Evolutionary conservation across 345 rosid genomes (phyloP), one percentile per base, ranked within the genome.

Genomic region (Hibiscus mutabilis): DNA sequence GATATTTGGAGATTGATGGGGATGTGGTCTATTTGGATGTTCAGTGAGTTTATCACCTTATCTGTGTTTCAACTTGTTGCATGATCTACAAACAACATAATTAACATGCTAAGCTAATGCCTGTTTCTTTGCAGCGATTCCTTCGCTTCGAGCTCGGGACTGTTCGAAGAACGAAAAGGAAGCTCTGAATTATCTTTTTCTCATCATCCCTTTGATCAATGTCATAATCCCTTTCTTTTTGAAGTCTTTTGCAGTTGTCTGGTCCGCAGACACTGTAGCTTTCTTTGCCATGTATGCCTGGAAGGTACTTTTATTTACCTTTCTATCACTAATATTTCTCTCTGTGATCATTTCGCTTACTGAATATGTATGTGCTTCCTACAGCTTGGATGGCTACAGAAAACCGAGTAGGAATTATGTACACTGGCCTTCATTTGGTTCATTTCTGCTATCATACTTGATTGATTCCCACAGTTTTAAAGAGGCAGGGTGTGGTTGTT

Each of bases 1-100:
- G 97, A 94, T 72, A 56, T 94, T 13, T 91, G 97, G 98, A 91
- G 98, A 80, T 78, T 94, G 57, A 91, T 91, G 92, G 98, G 98
- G 33, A 94, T 94, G 98, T 94, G 98, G 98, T 94, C 98, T 24
- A 91, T 94, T 73, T 89, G 98, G 98, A 89, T 94, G 97, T 94
- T 94, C 87, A 90, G 98, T 91, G 81, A 85, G 97, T 85, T 59
- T 4, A n/a, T 9, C 65, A 40, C 5, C 53, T 6, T 22, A 21
- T 35, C 27, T 13, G 15, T n/a, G 10, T 14, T 60, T 74, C 3
- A 24, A 27, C 15, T 57, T 16, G 24, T 27, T 46, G 37, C 55
- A 14, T 49, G 37, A 27, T 27, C 37, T 16, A 16, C 11, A 29
- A 60, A 29, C 64, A 60, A 6, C 40, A 60, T 21, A 27, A 29